These are phyloP conservation scores for Daldinia grandis DNA, from an alignment of 495 filamentous ascomycete genomes.

Conservation along the genomic window DNA sequence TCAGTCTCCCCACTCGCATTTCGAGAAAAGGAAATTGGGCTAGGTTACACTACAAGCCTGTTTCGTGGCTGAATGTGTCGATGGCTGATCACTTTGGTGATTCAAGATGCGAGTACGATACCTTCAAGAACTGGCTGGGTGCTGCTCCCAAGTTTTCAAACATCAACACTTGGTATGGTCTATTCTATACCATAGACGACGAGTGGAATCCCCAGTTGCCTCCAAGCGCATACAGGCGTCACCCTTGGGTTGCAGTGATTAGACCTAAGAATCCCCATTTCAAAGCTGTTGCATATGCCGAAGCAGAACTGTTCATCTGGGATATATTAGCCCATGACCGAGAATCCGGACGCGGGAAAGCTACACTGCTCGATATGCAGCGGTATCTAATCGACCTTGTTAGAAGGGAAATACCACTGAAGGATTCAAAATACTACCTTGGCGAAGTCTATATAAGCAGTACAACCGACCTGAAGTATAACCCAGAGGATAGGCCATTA, in stretches of 20 bases:
- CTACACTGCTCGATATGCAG: conserved; percentile 51
- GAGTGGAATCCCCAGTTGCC: conserved; percentile 46
- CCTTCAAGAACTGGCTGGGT: conserved; percentile 50
- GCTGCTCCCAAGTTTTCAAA: conserved; percentile 32
- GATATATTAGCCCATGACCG: conserved; percentile 45
- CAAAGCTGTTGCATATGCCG: not conserved
- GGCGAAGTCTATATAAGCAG: conserved; percentile 54
- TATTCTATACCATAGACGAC: conserved; percentile 57
- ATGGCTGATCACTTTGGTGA: conserved; percentile 53
- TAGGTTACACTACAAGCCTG: conserved; percentile 43
- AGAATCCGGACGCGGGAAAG: not conserved
- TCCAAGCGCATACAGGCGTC: conserved; percentile 29
- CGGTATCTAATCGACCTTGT: conserved; percentile 48
- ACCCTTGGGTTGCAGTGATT: conserved; percentile 55
- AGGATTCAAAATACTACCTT: conserved; percentile 41
- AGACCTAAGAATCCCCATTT: conserved; percentile 49
- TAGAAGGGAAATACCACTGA: conserved; percentile 27
- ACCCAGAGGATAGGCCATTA: conserved; percentile 16
- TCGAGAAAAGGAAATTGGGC: conserved; percentile 16
- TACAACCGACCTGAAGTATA: not conserved
- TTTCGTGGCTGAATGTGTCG: conserved; percentile 49
- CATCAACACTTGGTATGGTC: conserved; percentile 50
- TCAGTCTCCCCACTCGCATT: not conserved
- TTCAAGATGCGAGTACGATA: conserved; percentile 31
- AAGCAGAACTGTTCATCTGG: conserved; percentile 59